Base-by-base conservation (phyloP, 2,329 filamentous ascomycete species). In the Hypoxylon sp. region DNA sequence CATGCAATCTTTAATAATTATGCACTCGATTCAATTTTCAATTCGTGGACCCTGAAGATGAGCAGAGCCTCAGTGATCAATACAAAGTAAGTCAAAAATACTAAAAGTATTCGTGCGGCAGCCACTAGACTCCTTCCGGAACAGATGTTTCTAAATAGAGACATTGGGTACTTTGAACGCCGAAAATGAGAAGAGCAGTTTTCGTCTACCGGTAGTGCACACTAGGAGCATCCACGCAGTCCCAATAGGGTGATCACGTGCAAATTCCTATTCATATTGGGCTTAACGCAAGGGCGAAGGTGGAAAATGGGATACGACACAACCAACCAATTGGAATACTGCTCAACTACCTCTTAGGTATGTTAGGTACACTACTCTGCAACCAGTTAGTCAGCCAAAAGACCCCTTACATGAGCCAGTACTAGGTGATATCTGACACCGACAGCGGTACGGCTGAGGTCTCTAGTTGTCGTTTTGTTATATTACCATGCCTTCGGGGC, bases 1-100 rank as follows among this genome's bases (percentile, higher is more conserved):
- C n/a, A n/a, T n/a, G n/a, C n/a, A 50, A 57, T 30, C 54, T 21
- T 46, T 52, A 32, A 47, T 47, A 61, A 61, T 54, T 25, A 47
- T 41, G 50, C 41, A 25, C 29, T 47, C 16, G n/a, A 32, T 32
- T 45, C n/a, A 30, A 43, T 30, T 54, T 43, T 47, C 14, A 47
- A 8, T 16, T 46, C 41, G 3, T 25, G 8, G 41, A 45, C 41
- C 41, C 41, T 45, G 16, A 45, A 46, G 12, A 53, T 19, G n/a
- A 53, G 48, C 50, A 53, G 34, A 41, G n/a, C 23, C 23, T 41
- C 23, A 41, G 21, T 19, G 23, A 21, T 41, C 34, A 29, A 14
- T 14, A 12, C 23, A 37, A 37, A 7, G n/a, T 48, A 5, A 11
- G 47, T 25, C 32, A 39, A 52, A 23, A 39, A 37, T 27, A 32